Evolutionary conservation across 2,329 filamentous ascomycete genomes (phyloP).

Genomic region (Penicillium rolfsii): DNA sequence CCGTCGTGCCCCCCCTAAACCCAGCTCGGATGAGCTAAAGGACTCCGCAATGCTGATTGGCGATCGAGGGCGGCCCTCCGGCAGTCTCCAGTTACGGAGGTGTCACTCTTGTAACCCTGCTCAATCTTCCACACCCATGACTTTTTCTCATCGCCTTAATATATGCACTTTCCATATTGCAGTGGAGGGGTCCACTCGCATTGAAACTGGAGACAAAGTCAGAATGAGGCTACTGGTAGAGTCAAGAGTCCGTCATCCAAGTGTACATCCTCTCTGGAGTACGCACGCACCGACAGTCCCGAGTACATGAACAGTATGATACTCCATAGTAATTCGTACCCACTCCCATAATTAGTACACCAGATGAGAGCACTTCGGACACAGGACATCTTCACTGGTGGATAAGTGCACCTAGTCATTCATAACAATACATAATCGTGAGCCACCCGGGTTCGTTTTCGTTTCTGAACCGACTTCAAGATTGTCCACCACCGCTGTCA

Average conservation of each 20-base stretch:
- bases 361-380: background rate
- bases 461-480: background rate
- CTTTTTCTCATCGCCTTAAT: background rate
- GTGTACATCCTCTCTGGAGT: background rate
- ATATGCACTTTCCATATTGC: background rate
- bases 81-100: slow-evolving; percentile 2
- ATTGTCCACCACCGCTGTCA: background rate
- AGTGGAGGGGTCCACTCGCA: background rate
- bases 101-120: background rate
- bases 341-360: slow-evolving; percentile 1
- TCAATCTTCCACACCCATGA: background rate
- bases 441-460: background rate
- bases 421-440: background rate
- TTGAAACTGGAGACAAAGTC: background rate
- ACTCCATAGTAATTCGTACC: background rate
- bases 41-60: slow-evolving; percentile 10
- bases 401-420: background rate
- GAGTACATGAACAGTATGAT: background rate
- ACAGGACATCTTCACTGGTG: background rate
- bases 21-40: background rate
- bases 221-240: background rate
- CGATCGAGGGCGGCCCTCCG: slow-evolving; percentile 16
- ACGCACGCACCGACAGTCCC: too few relatives aligned
- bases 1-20: background rate
- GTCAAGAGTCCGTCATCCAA: background rate